phyloP scores from a whole-genome alignment of 768 basidiomycete species.

The Leccinum broughii region DNA sequence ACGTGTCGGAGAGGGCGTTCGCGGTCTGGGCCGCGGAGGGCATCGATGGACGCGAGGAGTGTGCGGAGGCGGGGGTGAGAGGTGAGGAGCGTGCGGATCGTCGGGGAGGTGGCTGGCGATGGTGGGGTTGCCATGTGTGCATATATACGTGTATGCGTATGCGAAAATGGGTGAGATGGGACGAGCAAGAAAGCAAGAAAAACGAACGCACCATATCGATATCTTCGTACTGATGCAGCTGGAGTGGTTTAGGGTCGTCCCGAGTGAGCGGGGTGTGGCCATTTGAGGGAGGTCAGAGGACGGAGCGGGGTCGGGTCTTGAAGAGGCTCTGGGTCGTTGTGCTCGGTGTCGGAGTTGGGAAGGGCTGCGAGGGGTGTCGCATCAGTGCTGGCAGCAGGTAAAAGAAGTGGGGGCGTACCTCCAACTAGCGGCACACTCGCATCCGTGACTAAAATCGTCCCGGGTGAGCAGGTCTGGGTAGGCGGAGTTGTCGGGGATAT shows the following conservation, averaged over 20 bases:
- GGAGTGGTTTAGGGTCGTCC: conserved; percentile 81
- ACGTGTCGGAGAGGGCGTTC: conserved; percentile 65
- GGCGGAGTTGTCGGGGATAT: too few relatives aligned
- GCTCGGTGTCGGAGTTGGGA: not conserved
- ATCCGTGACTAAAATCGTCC: too few relatives aligned
- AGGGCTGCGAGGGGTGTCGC: not conserved
- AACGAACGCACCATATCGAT: conserved; percentile 52
- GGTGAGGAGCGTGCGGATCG: conserved; percentile 56
- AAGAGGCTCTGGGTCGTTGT: conserved; percentile 12
- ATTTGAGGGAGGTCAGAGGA: conserved; percentile 72
- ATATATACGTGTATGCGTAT: not conserved
- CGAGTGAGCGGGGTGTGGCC: conserved; percentile 86
- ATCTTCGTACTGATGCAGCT: conserved; percentile 72
- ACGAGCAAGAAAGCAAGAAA: not conserved
- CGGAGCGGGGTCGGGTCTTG: conserved; percentile 48
- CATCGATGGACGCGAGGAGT: conserved; percentile 58
- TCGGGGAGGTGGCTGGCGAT: conserved; percentile 60
- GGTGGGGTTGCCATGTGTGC: not conserved
- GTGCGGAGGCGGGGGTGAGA: conserved; percentile 51
- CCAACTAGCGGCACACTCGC: not conserved
- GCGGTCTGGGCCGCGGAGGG: conserved; percentile 60
- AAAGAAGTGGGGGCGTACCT: not conserved
- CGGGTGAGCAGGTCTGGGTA: too few relatives aligned
- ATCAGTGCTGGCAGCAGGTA: not conserved
- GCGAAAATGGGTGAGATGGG: not conserved